Percentiles rank a stretch among this genome's conserved stretches.
phyloP scores from a whole-genome alignment of 2,329 filamentous ascomycete species.

The Bipolaris bicolor region DNA sequence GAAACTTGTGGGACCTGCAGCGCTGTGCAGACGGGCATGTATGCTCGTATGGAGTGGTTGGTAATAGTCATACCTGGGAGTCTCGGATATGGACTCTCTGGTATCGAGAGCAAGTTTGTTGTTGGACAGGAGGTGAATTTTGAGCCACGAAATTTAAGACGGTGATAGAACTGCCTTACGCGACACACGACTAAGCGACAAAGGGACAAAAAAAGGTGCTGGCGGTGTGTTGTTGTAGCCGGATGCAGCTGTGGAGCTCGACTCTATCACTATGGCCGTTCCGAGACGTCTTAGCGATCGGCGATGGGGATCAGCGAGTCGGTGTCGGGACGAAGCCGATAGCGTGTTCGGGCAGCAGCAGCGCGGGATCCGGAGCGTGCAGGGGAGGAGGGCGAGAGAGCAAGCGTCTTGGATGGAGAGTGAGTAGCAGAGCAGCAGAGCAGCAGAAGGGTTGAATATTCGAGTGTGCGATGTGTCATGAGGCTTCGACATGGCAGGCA shows the following conservation, averaged over 20 bases:
- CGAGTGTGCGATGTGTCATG: conserved; percentile 13
- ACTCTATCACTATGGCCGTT: conserved; percentile 23
- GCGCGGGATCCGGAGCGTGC: conserved; percentile 3
- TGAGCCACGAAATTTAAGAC: conserved; percentile 19
- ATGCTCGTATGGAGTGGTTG: not conserved
- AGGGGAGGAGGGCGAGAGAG: not conserved
- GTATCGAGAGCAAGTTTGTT: not conserved
- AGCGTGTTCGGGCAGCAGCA: conserved; percentile 15
- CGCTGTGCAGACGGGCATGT: not conserved
- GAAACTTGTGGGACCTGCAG: not conserved
- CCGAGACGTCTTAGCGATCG: conserved; percentile 39
- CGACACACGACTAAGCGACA: conserved; percentile 23
- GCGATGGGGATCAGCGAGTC: conserved; percentile 42
- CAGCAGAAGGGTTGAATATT: conserved; percentile 6
- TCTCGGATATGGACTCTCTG: conserved; percentile 8
- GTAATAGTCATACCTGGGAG: conserved; percentile 13
- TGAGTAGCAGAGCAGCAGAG: not conserved
- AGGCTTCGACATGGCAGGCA: conserved; percentile 5
- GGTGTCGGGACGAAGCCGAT: conserved; percentile 26
- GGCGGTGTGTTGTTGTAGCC: conserved; percentile 29
- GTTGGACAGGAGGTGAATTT: conserved; percentile 3
- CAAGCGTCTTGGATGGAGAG: too few species aligned
- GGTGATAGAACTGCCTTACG: conserved; percentile 27
- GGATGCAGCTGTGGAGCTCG: conserved; percentile 44
- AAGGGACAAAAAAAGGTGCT: conserved; percentile 23